Percentiles rank a stretch among this genome's conserved stretches.
Conservation (phyloP, 2,329 filamentous ascomycete species). For the Lomentospora prolificans region DNA sequence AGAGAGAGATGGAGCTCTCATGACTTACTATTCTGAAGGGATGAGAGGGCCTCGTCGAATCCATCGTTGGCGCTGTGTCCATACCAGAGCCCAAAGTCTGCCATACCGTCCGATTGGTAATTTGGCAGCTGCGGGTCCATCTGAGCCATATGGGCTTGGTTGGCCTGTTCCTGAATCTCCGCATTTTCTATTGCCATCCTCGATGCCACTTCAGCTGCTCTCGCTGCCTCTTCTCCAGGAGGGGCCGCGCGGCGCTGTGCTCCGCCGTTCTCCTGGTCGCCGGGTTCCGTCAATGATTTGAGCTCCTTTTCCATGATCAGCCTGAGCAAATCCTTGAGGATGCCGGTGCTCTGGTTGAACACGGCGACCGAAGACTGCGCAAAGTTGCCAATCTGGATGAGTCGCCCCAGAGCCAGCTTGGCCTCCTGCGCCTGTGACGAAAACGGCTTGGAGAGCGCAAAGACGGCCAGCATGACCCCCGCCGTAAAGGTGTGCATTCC, state of each 20-base stretch:
- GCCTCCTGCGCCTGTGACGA: background rate
- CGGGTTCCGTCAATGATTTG: background rate
- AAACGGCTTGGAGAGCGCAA: background rate
- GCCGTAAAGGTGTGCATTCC: background rate
- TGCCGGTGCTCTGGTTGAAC: background rate
- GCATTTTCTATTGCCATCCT: too few relatives aligned
- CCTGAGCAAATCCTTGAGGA: background rate
- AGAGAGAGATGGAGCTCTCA: too few relatives aligned
- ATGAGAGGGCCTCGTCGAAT: background rate
- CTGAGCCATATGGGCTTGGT: background rate
- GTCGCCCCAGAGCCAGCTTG: background rate
- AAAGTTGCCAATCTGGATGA: background rate
- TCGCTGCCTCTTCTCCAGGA: too few relatives aligned
- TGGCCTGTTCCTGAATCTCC: background rate
- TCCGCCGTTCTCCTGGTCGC: background rate
- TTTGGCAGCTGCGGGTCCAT: background rate
- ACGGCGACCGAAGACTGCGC: background rate
- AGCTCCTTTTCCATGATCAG: constrained; percentile 1
- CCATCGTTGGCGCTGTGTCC: background rate
- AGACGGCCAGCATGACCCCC: background rate
- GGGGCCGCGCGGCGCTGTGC: too few relatives aligned
- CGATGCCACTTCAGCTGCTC: too few relatives aligned
- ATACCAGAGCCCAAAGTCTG: background rate
- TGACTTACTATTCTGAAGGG: background rate
- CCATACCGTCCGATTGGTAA: background rate